These are phyloP conservation scores for Aspergillus calidoustus DNA, from an alignment of 2,329 filamentous ascomycete genomes.

Conservation along the genomic window DNA sequence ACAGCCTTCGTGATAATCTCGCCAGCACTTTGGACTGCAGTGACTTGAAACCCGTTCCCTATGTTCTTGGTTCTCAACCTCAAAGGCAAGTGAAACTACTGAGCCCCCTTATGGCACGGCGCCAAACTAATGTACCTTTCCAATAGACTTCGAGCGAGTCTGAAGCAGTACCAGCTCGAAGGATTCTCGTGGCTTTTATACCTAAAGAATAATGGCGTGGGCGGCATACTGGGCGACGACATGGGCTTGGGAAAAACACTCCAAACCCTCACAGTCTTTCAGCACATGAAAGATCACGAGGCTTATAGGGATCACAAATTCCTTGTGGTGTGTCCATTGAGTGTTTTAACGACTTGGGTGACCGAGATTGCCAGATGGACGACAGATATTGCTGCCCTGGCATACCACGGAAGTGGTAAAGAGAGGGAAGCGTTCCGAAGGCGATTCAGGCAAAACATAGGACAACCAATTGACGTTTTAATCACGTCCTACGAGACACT, in stretches of 20 bases:
- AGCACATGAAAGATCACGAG: constrained; percentile 51
- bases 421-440: constrained; percentile 41
- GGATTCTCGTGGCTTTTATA: constrained; percentile 56
- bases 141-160: constrained; percentile 47
- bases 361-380: constrained; percentile 55
- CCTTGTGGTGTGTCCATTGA: constrained; percentile 56
- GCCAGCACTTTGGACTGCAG: background rate
- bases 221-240: constrained; percentile 35
- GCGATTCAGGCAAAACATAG: constrained; percentile 17
- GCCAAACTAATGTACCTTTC: constrained; percentile 1
- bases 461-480: constrained; percentile 35
- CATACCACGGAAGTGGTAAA: constrained; percentile 53
- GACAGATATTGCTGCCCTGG: constrained; percentile 47
- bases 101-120: background rate
- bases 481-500: constrained; percentile 58
- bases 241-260: constrained; percentile 41
- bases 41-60: background rate
- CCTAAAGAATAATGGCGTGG: constrained; percentile 30
- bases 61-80: background rate
- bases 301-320: constrained; percentile 15
- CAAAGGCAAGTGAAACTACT: background rate
- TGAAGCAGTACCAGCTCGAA: constrained; percentile 58
- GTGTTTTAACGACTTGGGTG: constrained; percentile 56
- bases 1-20: background rate
- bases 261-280: constrained; percentile 47